These are phyloP conservation scores for Colletotrichum sp. DNA, from an alignment of 2,329 filamentous ascomycete species.

Conservation along the genomic window DNA sequence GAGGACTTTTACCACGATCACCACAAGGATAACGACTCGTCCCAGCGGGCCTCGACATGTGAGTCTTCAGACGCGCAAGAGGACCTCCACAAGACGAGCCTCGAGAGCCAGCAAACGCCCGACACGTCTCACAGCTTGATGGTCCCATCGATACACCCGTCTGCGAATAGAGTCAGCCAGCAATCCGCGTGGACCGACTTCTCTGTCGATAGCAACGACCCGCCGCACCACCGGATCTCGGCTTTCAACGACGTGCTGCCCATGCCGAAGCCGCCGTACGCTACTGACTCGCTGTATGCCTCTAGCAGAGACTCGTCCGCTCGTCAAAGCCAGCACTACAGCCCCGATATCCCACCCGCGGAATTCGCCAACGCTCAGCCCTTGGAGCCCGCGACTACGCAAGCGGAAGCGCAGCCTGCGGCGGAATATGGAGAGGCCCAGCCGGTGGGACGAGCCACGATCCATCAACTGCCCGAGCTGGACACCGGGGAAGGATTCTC, in stretches of 20 bases:
- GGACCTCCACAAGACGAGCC: slow-evolving; percentile 10
- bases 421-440: not conserved
- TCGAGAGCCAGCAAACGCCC: slow-evolving; percentile 24
- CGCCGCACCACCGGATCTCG: slow-evolving; percentile 31
- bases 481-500: slow-evolving; percentile 57
- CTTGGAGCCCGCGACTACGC: not conserved
- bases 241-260: slow-evolving; percentile 6
- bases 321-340: slow-evolving; percentile 26
- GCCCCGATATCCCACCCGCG: slow-evolving; percentile 35
- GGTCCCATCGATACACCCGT: slow-evolving; percentile 48
- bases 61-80: slow-evolving; percentile 34
- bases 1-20: slow-evolving; percentile 26
- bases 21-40: slow-evolving; percentile 26
- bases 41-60: slow-evolving; percentile 43
- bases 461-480: slow-evolving; percentile 52
- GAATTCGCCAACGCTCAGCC: slow-evolving; percentile 19
- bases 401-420: not conserved
- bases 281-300: slow-evolving; percentile 2
- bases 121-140: slow-evolving; percentile 50
- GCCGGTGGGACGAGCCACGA: slow-evolving; percentile 21
- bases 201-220: slow-evolving; percentile 58
- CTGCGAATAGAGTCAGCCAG: slow-evolving; percentile 55
- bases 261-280: slow-evolving; percentile 22
- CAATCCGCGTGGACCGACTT: slow-evolving; percentile 67
- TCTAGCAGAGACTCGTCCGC: slow-evolving; percentile 20